Base-by-base conservation (phyloP, 2,329 filamentous ascomycete genomes). In the Venturia nashicola region DNA sequence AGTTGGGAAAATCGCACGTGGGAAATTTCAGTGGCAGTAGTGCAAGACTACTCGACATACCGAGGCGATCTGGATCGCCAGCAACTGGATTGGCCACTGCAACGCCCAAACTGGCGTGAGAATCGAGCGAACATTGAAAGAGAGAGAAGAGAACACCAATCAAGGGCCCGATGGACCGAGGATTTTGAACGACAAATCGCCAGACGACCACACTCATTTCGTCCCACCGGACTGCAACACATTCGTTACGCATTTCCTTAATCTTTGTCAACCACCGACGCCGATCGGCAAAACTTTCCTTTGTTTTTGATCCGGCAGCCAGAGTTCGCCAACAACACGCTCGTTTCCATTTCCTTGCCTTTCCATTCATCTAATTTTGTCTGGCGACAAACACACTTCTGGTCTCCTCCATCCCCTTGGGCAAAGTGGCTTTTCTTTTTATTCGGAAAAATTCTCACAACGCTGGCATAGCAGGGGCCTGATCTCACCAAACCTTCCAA, bases 1-100 rank as follows among this genome's bases (percentile, higher is more conserved):
- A 87, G 66, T 78, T 88, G 61, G 83, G 83, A 65, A 83, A 80
- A 69, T 79, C 81, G 11, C 88, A 92, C 69, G 83, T 79, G 23
- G 82, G 87, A 63, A 87, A 87, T 67, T 86, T 91, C 70, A 92
- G 88, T 70, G 87, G 88, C 55, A 89, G 89, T 61, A 92, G 88
- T 70, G 89, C 89, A 12, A 88, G 85, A 74, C 75, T 93, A 61
- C 76, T 94, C 61, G 86, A 91, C 61, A 80, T 92, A 59, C 80
- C 81, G 80, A 60, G 23, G 20, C 59, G 39, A 11, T 44, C 39
- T 11, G n/a, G n/a, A 4, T 62, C 60, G 11, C 32, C 12, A 14
- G 6, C 42, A 62, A n/a, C 44, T 1, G 16, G 18, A 27, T 9
- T 27, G 42, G n/a, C 34, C 14, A 61, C 34, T 11, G 12, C 23